These are phyloP conservation scores for Dictyophora rubrovolvata DNA, from an alignment of 768 basidiomycete species.

Conservation along the genomic window DNA sequence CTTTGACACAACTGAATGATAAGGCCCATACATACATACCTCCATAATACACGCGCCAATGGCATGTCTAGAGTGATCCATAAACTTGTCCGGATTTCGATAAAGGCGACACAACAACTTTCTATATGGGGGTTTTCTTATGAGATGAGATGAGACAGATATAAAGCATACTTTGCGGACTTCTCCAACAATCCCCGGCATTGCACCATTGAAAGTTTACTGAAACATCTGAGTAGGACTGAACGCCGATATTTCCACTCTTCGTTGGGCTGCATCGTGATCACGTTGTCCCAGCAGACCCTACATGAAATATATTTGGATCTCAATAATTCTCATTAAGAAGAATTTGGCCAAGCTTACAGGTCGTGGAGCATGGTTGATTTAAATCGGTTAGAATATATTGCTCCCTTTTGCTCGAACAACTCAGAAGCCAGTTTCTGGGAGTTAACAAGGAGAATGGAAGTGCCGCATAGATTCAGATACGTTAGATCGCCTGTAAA, in stretches of 20 bases:
- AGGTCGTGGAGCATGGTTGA: not conserved
- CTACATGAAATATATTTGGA: not conserved
- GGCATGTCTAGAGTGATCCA: not conserved
- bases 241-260: not conserved
- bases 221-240: not conserved
- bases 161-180: not conserved
- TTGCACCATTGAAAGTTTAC: not conserved
- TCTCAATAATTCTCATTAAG: not conserved
- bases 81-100: not conserved
- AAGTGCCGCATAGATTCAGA: not conserved
- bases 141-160: not conserved
- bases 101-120: not conserved
- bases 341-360: not conserved
- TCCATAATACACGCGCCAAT: not conserved
- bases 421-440: not conserved
- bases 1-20: too few relatives aligned
- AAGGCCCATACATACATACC: not conserved
- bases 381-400: not conserved
- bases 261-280: not conserved
- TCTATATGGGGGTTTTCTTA: not conserved
- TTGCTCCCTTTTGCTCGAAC: not conserved
- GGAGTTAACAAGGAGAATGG: not conserved
- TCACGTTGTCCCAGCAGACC: not conserved
- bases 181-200: not conserved
- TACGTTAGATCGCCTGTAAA: not conserved